phyloP scores from a whole-genome alignment of 225 moss, liverwort and hornwort species.

The Marchantia paleacea region DNA sequence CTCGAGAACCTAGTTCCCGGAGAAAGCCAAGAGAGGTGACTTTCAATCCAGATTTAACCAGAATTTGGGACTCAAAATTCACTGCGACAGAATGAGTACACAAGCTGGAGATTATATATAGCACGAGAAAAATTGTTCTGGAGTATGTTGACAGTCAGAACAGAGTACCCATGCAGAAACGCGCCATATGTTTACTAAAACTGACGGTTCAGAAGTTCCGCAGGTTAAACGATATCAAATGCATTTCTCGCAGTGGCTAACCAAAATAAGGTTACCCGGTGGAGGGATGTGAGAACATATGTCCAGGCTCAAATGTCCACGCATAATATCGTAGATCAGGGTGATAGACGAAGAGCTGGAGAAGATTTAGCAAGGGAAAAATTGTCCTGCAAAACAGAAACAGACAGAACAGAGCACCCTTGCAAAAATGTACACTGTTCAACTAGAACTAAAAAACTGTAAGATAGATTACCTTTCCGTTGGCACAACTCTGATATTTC shows the following conservation, averaged over 20 bases:
- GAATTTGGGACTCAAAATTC: background rate
- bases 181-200: background rate
- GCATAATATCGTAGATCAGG: background rate
- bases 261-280: too few species aligned
- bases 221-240: too few species aligned
- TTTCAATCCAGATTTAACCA: background rate
- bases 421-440: background rate
- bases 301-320: slow-evolving; percentile 11
- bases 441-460: background rate
- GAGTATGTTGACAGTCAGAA: background rate
- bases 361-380: slow-evolving; percentile 23
- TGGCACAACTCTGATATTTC: too few species aligned
- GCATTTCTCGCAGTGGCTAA: too few species aligned
- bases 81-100: background rate
- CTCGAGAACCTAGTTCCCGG: too few species aligned
- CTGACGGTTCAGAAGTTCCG: too few species aligned
- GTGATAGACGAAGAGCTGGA: slow-evolving; percentile 2
- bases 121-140: slow-evolving; percentile 5
- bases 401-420: slow-evolving; percentile 27
- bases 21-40: too few species aligned
- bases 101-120: background rate
- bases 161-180: slow-evolving; percentile 2
- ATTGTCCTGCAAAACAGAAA: background rate
- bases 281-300: background rate
- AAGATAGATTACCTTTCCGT: background rate